Percentiles rank a stretch among this genome's conserved stretches.
phyloP scores from a whole-genome alignment of 345 rosid genomes.

The Rhodamnia rubescens region DNA sequence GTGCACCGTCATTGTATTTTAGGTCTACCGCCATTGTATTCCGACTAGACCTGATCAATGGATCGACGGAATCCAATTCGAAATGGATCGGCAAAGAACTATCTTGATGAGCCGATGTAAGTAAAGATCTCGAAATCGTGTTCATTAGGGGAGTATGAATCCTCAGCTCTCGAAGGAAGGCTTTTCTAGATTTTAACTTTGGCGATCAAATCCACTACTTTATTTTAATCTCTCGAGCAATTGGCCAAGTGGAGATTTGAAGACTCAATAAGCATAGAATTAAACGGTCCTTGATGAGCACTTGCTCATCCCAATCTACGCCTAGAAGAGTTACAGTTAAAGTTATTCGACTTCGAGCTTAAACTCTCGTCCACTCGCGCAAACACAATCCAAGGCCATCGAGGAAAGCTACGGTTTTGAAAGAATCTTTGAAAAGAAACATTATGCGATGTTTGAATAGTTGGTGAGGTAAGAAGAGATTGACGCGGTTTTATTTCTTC shows the following conservation, averaged over 20 bases:
- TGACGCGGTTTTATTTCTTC: neutral
- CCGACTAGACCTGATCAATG: neutral
- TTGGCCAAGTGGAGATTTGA: too few species aligned
- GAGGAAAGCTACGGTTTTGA: neutral
- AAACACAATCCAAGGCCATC: neutral
- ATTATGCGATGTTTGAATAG: neutral
- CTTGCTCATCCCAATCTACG: neutral
- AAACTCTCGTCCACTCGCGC: neutral
- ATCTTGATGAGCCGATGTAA: neutral
- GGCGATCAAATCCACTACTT: too few species aligned
- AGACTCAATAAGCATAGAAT: too few species aligned
- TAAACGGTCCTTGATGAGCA: too few species aligned
- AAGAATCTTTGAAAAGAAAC: neutral
- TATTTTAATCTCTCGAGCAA: too few species aligned
- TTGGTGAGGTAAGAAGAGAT: too few species aligned
- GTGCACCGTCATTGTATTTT: neutral
- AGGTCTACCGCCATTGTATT: neutral
- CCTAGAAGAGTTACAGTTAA: neutral
- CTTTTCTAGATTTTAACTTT: too few species aligned
- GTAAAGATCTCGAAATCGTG: too few species aligned
- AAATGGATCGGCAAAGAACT: neutral
- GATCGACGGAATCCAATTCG: rapidly evolving
- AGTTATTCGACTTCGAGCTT: neutral
- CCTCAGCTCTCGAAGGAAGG: too few species aligned
- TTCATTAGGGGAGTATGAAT: too few species aligned